Base-by-base conservation (phyloP, 23 red algal species). In the Pyropia haitanensis region DNA sequence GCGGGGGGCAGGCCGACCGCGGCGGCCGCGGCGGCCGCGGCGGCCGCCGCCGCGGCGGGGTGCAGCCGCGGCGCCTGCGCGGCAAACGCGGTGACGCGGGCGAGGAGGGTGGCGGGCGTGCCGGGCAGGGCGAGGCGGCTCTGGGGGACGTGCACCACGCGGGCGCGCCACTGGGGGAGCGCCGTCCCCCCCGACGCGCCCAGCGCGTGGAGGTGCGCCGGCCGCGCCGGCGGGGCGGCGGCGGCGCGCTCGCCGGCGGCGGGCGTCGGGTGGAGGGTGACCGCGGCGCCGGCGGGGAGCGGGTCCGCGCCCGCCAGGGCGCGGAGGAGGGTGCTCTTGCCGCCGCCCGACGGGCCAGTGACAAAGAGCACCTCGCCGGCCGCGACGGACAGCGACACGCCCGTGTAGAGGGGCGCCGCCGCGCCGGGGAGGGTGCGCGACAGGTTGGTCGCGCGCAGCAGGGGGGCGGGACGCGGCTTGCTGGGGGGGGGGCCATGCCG, bases 291-390 rank as follows among this genome's bases (percentile, higher is more conserved):
- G 22, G 49, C 44, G 0, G 70, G 58, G 24, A 63, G 63, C 5
- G 58, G 60, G 2, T 76, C 67, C 14, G 80, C 60, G 15, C 68
- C 79, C 22, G 87, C 76, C 31, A 91, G 80, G 44, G 61, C 49
- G 14, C 87, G 65, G 27, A 91, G 63, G 21, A 78, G 61, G 33
- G 70, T 81, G 20, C 67, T 73, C 53, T 91, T 91, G 56, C 87
- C 87, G 1, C 58, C 17, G 26, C 87, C 87, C 53, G 76, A 81
- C 61, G 87, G 77, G 23, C 77, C 87, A 7, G 60, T 59, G 9
- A 86, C 51, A 24, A 86, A 86, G 5, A 86, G 27, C 4, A 84
- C 71, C 60, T 84, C 52, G 13, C 52, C 15, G 3, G 65, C 65
- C 12, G 39, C 22, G 16, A 64, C 22, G 1, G 53, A 18, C 18